Conservation (phyloP, 2,329 filamentous ascomycete genomes). For the Amphichorda felina region DNA sequence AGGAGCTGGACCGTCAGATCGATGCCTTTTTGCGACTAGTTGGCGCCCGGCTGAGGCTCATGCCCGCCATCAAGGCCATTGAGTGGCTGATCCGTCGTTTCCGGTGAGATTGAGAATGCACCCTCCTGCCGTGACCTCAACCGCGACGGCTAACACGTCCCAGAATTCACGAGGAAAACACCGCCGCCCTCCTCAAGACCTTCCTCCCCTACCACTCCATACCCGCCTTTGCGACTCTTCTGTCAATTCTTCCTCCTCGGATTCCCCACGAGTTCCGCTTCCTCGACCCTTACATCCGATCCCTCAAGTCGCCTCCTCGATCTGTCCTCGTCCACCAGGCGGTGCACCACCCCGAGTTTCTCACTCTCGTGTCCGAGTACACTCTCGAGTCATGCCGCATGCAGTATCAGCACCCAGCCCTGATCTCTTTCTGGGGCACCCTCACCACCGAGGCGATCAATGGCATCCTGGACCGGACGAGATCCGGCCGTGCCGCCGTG, state of each 20-base stretch:
- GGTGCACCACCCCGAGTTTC: slow-evolving; percentile 64
- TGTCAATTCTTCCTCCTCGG: slow-evolving; percentile 73
- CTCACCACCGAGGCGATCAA: slow-evolving; percentile 77
- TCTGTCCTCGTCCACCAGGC: slow-evolving; percentile 76
- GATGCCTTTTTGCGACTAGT: slow-evolving; percentile 75
- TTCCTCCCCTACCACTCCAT: slow-evolving; percentile 90
- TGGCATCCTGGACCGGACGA: slow-evolving; percentile 65
- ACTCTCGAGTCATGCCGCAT: slow-evolving; percentile 61
- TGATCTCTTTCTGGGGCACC: slow-evolving; percentile 86
- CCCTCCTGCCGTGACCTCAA: background rate
- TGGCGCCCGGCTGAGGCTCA: slow-evolving; percentile 65
- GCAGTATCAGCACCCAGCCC: slow-evolving; percentile 61
- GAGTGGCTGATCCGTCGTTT: slow-evolving; percentile 95
- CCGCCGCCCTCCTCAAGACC: slow-evolving; percentile 61
- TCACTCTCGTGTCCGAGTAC: slow-evolving; percentile 66
- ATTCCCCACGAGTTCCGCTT: slow-evolving; percentile 72
- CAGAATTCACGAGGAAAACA: slow-evolving; percentile 89
- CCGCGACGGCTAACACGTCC: slow-evolving; percentile 1
- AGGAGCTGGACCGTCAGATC: slow-evolving; percentile 64
- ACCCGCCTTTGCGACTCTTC: slow-evolving; percentile 70
- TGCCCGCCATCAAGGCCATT: slow-evolving; percentile 78
- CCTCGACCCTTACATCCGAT: slow-evolving; percentile 73
- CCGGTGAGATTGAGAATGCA: slow-evolving; percentile 39
- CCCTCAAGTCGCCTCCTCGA: slow-evolving; percentile 64
- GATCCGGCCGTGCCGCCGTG: slow-evolving; percentile 63